Evolutionary conservation across 1,139 yeast genomes (phyloP), one percentile per base, ranked within the genome.

Genomic region (Geotrichum carabidarum): DNA sequence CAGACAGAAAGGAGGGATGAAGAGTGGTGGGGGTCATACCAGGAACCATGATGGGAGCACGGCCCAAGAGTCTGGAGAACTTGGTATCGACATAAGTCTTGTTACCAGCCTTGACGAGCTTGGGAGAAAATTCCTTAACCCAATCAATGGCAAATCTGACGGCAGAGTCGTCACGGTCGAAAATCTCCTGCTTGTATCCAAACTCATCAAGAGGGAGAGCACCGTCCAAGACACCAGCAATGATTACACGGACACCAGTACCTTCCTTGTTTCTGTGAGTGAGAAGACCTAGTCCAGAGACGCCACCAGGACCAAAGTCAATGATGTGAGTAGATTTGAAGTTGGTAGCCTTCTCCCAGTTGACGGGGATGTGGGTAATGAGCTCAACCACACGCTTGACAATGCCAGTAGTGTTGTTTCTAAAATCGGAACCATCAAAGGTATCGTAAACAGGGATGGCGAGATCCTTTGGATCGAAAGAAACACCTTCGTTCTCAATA

Each of bases 11-110:
- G 59, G 88, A 93, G 50, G 99, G 93, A 63, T 89, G 85, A 56
- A 91, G 96, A 31, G 99, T 93, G 50, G 95, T 83, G 68, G 99
- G 99, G 43, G 99, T 93, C 99, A 93, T 93, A 77, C 99, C 99
- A 49, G 99, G 96, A 63, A 93, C 94, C 86, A 94, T 86, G 63
- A 93, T 77, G 59, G 99, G 99, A 59, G 99, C 93, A 74, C 91
- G 87, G 59, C 98, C 96, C 60, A 93, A 76, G 66, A 93, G 79
- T 71, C 93, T 81, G 56, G 96, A 87, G 74, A 93, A 90, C 74
- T 90, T 90, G 65, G 99, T 94, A 69, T 90, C 95, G 57, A 93
- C 97, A 67, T 76, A 89, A 46, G 68, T 66, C 54, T 59, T 58
- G 50, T 58, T 55, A 64, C 95, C 96, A 48, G 77, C 71, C 73